Conservation (phyloP, 1,284 basidiomycete species). For the Cerrena zonata region DNA sequence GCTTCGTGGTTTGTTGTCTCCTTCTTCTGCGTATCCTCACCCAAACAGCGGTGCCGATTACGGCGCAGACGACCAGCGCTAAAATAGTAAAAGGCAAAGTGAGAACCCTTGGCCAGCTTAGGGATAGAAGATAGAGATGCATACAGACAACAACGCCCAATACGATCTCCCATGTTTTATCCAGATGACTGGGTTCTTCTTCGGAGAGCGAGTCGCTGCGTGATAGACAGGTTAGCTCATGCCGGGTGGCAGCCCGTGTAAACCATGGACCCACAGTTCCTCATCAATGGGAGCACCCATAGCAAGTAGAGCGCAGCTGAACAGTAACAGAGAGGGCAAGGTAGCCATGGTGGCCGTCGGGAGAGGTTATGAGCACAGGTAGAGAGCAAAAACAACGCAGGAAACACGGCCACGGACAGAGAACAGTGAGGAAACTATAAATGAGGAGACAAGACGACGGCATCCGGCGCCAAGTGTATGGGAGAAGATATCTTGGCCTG, state of each 20-base stretch:
- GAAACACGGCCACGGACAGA: neutral
- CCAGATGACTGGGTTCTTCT: neutral
- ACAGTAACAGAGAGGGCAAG: neutral
- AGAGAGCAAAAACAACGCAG: neutral
- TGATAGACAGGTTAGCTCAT: neutral
- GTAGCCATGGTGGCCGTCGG: neutral
- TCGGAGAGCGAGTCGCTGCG: neutral
- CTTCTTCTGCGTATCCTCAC: slow-evolving; percentile 2
- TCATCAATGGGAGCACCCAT: neutral
- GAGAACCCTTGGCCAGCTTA: no score
- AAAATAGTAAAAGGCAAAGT: neutral
- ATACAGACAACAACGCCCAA: slow-evolving; percentile 1
- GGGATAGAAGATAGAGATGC: neutral
- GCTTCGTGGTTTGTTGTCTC: slow-evolving; percentile 1
- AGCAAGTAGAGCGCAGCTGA: neutral
- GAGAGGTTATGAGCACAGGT: neutral
- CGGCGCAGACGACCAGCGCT: slow-evolving; percentile 5
- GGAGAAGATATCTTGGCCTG: slow-evolving; percentile 1
- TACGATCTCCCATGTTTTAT: slow-evolving; percentile 9
- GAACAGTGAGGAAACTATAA: slow-evolving; percentile 1
- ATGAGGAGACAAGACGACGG: neutral
- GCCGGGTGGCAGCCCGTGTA: neutral
- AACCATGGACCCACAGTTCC: neutral
- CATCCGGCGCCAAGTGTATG: neutral
- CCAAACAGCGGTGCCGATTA: neutral